Conservation (phyloP, 805 yeast species). For the Hermanozyma aechmeae region DNA sequence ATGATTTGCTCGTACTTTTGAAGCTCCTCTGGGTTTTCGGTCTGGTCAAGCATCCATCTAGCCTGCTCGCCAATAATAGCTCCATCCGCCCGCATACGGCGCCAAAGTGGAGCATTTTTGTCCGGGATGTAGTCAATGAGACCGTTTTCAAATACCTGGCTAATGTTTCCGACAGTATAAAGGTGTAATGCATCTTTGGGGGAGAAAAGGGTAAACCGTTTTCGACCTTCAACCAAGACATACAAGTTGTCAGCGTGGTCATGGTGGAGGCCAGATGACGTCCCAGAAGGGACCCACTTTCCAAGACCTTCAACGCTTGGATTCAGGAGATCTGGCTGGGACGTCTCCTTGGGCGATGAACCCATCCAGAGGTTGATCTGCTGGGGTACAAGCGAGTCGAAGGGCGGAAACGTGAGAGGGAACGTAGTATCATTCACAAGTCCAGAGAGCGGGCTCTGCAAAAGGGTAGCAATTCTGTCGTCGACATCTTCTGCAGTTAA, state of each 20-base stretch:
- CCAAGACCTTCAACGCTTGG: slow-evolving; percentile 34
- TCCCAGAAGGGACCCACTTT: slow-evolving; percentile 46
- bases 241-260: slow-evolving; percentile 76
- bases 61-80: slow-evolving; percentile 44
- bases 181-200: slow-evolving; percentile 54
- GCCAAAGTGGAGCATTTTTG: slow-evolving; percentile 55
- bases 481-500: slow-evolving; percentile 22
- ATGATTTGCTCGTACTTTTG: neutral
- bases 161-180: slow-evolving; percentile 58
- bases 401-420: slow-evolving; percentile 34
- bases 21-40: slow-evolving; percentile 4
- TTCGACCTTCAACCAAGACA: slow-evolving; percentile 48
- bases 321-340: slow-evolving; percentile 6
- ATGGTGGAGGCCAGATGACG: slow-evolving; percentile 70
- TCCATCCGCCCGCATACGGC: slow-evolving; percentile 51
- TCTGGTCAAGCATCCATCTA: slow-evolving; percentile 27
- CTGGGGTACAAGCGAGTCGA: slow-evolving; percentile 45
- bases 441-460: slow-evolving; percentile 55
- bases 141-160: slow-evolving; percentile 47
- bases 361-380: slow-evolving; percentile 76
- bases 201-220: slow-evolving; percentile 57
- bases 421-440: slow-evolving; percentile 17
- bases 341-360: slow-evolving; percentile 11
- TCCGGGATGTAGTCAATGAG: slow-evolving; percentile 53
- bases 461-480: slow-evolving; percentile 37